Percentiles rank a stretch among this genome's conserved stretches.
Conservation (phyloP, 2,329 filamentous ascomycete genomes). For the Beauveria sp. region DNA sequence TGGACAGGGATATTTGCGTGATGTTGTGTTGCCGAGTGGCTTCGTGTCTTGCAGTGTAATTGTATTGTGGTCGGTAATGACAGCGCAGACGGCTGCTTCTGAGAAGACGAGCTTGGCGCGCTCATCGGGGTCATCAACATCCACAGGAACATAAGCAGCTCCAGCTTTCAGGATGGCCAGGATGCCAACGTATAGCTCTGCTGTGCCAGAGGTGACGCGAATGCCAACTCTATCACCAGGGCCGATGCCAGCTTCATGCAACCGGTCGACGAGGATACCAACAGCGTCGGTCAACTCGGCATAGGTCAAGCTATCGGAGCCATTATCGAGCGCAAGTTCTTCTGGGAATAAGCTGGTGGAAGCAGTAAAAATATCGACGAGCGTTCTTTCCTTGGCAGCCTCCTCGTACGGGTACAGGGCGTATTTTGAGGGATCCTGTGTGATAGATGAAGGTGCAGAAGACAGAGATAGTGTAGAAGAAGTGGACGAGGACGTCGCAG, state of each 20-base stretch:
- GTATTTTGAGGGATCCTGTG: not conserved
- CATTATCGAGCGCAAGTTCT: constrained; percentile 15
- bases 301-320: constrained; percentile 12
- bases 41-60: constrained; percentile 10
- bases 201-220: constrained; percentile 15
- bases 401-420: constrained; percentile 7
- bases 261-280: constrained; percentile 1
- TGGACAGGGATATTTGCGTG: not conserved
- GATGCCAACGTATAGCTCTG: constrained; percentile 16
- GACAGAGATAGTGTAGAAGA: not conserved
- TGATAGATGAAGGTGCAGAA: not conserved
- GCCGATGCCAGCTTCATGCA: constrained; percentile 13
- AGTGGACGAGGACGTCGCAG: not conserved
- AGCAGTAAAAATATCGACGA: constrained; percentile 15
- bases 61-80: constrained; percentile 14
- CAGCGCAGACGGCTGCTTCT: constrained; percentile 14
- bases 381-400: constrained; percentile 11
- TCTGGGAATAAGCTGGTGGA: constrained; percentile 11
- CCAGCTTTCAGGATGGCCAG: constrained; percentile 15
- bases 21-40: not conserved
- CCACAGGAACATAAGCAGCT: constrained; percentile 18
- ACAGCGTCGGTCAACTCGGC: constrained; percentile 9
- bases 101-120: constrained; percentile 16
- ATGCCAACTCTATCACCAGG: constrained; percentile 16
- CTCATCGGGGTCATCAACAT: constrained; percentile 18